Percentiles rank a stretch among this genome's conserved stretches.
These are phyloP conservation scores for Vigna radiata DNA, from an alignment of 306 rosid genomes.

Conservation along the genomic window DNA sequence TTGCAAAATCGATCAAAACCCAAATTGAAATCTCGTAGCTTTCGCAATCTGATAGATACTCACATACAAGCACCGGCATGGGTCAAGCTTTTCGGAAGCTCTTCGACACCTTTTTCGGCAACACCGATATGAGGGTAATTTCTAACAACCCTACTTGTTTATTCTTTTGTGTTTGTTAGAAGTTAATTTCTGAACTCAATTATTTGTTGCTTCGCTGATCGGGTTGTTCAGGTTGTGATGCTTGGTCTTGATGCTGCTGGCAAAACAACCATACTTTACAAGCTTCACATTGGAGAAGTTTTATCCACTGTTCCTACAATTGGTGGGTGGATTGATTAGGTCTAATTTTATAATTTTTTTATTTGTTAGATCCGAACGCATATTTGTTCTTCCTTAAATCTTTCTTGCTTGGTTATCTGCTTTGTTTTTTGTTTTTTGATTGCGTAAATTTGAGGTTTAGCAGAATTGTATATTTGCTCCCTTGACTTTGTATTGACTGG, in stretches of 20 bases:
- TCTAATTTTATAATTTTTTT: conserved; percentile 4
- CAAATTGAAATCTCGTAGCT: background rate
- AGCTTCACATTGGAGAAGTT: conserved; percentile 93
- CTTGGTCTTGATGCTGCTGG: conserved; percentile 98
- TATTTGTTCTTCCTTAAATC: background rate
- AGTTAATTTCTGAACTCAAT: background rate
- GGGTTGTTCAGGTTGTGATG: conserved; percentile 78
- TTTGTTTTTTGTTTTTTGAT: conserved; percentile 3
- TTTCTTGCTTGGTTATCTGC: background rate
- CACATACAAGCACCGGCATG: conserved; percentile 28
- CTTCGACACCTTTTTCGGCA: conserved; percentile 59
- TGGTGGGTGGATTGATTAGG: conserved; percentile 60
- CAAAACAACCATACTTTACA: conserved; percentile 88
- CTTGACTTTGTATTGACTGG: background rate
- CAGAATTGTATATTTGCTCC: conserved; percentile 13
- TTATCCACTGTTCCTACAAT: conserved; percentile 92
- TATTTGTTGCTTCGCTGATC: conserved; percentile 21
- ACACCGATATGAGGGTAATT: conserved; percentile 54
- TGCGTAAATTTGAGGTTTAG: background rate
- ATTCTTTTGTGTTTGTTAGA: background rate
- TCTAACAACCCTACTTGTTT: background rate
- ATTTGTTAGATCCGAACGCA: background rate
- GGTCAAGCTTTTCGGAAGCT: conserved; percentile 69
- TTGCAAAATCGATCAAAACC: background rate
- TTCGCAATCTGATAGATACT: background rate